These are phyloP conservation scores for Sclerotinia glacialis DNA, from an alignment of 2,329 filamentous ascomycete species.

Conservation along the genomic window DNA sequence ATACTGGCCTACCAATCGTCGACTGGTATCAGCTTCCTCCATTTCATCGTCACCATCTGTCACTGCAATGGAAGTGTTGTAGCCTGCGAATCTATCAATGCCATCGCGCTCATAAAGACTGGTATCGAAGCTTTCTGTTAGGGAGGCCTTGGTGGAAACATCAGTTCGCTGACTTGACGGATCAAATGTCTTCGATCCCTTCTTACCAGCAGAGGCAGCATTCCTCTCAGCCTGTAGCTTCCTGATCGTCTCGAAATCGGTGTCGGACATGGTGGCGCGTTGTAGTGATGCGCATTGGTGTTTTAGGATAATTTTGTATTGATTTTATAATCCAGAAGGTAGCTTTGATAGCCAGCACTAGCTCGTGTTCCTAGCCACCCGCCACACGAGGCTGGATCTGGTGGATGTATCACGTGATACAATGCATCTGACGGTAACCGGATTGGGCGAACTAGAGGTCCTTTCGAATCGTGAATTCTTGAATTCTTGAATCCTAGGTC, in stretches of 20 bases:
- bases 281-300: conserved; percentile 19
- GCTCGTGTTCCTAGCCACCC: conserved; percentile 8
- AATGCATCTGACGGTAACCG: background rate
- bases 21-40: conserved; percentile 68
- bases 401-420: background rate
- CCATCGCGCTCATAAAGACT: conserved; percentile 79
- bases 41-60: conserved; percentile 77
- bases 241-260: conserved; percentile 84
- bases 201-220: conserved; percentile 71
- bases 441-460: background rate
- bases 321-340: conserved; percentile 13
- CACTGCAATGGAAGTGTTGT: conserved; percentile 83
- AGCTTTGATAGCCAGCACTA: conserved; percentile 22
- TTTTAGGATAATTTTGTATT: conserved; percentile 21
- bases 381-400: conserved; percentile 6
- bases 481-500: background rate
- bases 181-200: conserved; percentile 78
- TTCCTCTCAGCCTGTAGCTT: conserved; percentile 93
- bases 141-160: conserved; percentile 82
- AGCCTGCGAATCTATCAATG: conserved; percentile 80
- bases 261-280: conserved; percentile 57
- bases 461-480: background rate
- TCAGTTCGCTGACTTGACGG: conserved; percentile 76
- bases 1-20: conserved; percentile 88
- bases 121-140: conserved; percentile 86